Percentiles rank a stretch among this genome's conserved stretches.
Evolutionary conservation across 2,329 filamentous ascomycete genomes (phyloP).

Genomic region (Elsinoe perseae): DNA sequence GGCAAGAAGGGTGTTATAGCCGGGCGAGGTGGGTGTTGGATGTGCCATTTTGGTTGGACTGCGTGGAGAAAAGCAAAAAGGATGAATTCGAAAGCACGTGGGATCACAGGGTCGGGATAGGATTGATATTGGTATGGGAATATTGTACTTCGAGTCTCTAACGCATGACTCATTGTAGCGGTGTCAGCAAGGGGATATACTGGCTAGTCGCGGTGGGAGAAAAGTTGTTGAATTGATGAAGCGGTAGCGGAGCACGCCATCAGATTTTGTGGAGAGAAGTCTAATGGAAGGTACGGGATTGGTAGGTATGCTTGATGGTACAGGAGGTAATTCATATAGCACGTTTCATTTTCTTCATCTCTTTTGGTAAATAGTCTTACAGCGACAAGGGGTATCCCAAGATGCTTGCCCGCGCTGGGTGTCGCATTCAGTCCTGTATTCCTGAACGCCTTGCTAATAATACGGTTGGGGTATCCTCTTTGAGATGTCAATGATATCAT

Average conservation of each 20-base stretch:
- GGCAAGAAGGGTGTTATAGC: background rate
- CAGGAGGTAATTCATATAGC: background rate
- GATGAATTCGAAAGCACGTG: no score
- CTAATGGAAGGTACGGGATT: no score
- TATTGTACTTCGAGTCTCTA: background rate
- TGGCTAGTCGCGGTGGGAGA: background rate
- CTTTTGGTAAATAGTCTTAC: background rate
- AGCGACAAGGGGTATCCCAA: background rate
- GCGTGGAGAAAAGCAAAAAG: background rate
- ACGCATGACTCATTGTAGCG: background rate
- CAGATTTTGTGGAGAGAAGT: background rate
- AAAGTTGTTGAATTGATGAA: background rate
- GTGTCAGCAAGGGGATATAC: background rate
- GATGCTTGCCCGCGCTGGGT: conserved; percentile 1
- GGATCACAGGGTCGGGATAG: no score
- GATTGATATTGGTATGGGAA: background rate
- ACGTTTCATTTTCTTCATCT: background rate
- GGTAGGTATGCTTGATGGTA: no score
- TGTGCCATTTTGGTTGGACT: background rate
- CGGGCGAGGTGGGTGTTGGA: background rate
- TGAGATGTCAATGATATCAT: conserved; percentile 5
- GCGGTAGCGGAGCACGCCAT: conserved; percentile 9
- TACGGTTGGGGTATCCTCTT: background rate
- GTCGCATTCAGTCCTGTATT: conserved; percentile 3
- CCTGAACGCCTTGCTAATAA: conserved; percentile 16